Evolutionary conservation across 2,329 filamentous ascomycete species (phyloP), one percentile per base, ranked within the genome.

Genomic region (Cercospora brassicicola): DNA sequence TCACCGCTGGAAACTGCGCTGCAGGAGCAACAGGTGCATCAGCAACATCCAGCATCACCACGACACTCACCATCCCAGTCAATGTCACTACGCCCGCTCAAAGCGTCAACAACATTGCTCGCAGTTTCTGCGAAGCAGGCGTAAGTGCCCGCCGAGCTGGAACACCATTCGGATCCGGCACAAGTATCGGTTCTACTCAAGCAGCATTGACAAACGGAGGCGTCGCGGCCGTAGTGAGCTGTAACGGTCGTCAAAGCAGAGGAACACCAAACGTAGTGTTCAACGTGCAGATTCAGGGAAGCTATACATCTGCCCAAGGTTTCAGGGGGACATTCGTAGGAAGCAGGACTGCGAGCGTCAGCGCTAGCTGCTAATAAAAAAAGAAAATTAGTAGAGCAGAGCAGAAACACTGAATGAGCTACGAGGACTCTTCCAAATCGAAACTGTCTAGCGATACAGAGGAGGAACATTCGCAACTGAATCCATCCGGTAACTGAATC

Each of bases 41-140:
- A 28, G 67, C 67, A 11, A 36, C 55, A 15, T 45, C 51, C 6
- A 39, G 39, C 28, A 60, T 69, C 23, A 62, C 62, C 28, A 69
- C 67, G 1, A 67, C 64, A 0, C 39, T 69, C 15, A 64, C 26
- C n/a, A 28, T 67, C 15, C 67, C 67, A 7, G 55, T 69, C 48
- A 66, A 66, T 30, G 42, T 55, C 30, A 55, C 61, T n/a, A 36
- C 59, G 6, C 64, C 60, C 10, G 56, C 36, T n/a, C 53, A 62
- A 8, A 69, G 64, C 42, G 59, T 63, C 45, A 60, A 42, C 6
- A 64, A 62, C 28, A 23, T 42, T n/a, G 65, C 60, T 4, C 33
- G 36, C 23, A 64, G 53, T 23, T 69, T 67, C 45, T 69, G 67
- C 28, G 67, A 69, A 61, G 64, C 64, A 20, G 67, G 67, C 7